Conservation (phyloP, 1,284 basidiomycete species). For the Leccinum huronense region DNA sequence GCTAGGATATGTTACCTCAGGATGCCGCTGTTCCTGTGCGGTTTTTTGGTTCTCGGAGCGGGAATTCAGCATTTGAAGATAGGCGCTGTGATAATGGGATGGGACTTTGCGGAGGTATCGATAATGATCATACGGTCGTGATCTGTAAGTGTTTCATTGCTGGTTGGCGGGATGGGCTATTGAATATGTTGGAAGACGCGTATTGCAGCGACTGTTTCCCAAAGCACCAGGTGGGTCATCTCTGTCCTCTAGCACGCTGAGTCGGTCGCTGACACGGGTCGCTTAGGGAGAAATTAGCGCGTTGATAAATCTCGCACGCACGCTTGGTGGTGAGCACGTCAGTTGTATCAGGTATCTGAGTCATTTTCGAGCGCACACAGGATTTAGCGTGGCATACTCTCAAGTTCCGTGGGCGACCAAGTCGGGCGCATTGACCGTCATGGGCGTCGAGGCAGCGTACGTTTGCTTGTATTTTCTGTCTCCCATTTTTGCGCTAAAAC, state of each 20-base stretch:
- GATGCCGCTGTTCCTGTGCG: constrained; percentile 60
- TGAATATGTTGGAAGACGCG: constrained; percentile 41
- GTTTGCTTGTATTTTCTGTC: constrained; percentile 16
- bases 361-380: constrained; percentile 7
- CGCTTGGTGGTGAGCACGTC: constrained; percentile 41
- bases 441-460: constrained; percentile 51
- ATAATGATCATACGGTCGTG: constrained; percentile 66
- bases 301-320: constrained; percentile 51
- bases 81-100: constrained; percentile 61
- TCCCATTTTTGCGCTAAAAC: neutral
- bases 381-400: constrained; percentile 56
- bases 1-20: constrained; percentile 64
- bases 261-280: neutral
- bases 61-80: constrained; percentile 56
- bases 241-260: neutral
- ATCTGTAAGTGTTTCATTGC: constrained; percentile 52
- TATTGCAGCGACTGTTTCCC: constrained; percentile 51
- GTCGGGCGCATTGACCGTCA: constrained; percentile 47
- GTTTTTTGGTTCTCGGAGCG: constrained; percentile 61
- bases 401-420: constrained; percentile 55
- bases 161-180: neutral
- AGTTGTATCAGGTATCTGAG: neutral
- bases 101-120: constrained; percentile 61
- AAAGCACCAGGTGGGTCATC: constrained; percentile 22
- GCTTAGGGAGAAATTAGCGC: constrained; percentile 53